phyloP scores from a whole-genome alignment of 495 filamentous ascomycete species.

The Penicillium steckii region DNA sequence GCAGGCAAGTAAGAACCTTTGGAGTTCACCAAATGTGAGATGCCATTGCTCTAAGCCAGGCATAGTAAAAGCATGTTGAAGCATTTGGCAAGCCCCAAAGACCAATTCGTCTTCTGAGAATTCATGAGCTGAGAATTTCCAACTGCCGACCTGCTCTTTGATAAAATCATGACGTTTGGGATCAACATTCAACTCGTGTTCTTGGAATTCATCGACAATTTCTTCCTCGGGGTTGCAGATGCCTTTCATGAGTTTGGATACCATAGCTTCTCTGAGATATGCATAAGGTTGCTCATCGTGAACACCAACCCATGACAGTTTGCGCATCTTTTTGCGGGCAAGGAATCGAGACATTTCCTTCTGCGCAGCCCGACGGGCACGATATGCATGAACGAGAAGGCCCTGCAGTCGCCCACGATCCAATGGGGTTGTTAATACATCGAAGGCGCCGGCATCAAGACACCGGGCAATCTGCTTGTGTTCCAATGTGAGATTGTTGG shows the following conservation, averaged over 20 bases:
- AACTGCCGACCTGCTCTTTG: conserved; percentile 68
- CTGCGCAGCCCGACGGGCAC: conserved; percentile 67
- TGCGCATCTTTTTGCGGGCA: conserved; percentile 64
- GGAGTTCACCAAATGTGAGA: conserved; percentile 75
- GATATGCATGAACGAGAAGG: conserved; percentile 79
- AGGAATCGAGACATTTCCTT: conserved; percentile 66
- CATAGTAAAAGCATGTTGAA: conserved; percentile 83
- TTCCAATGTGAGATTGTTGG: conserved; percentile 36
- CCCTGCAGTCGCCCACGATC: conserved; percentile 66
- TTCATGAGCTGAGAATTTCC: conserved; percentile 86
- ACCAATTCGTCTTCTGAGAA: conserved; percentile 88
- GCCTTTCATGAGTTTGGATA: conserved; percentile 85
- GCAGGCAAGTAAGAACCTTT: conserved; percentile 77
- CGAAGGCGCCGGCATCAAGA: conserved; percentile 80
- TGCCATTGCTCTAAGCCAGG: conserved; percentile 78
- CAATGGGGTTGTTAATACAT: conserved; percentile 78
- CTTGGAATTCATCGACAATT: conserved; percentile 51
- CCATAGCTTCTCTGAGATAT: conserved; percentile 85
- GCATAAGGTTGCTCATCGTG: conserved; percentile 83
- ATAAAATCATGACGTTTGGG: conserved; percentile 60
- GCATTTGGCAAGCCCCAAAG: conserved; percentile 74
- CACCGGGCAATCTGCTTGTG: conserved; percentile 59
- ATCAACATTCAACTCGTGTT: conserved; percentile 41
- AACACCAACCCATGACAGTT: conserved; percentile 91
- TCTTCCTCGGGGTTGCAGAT: conserved; percentile 74